Conservation (phyloP, 2,329 filamentous ascomycete species). For the Fusarium goolgardi region DNA sequence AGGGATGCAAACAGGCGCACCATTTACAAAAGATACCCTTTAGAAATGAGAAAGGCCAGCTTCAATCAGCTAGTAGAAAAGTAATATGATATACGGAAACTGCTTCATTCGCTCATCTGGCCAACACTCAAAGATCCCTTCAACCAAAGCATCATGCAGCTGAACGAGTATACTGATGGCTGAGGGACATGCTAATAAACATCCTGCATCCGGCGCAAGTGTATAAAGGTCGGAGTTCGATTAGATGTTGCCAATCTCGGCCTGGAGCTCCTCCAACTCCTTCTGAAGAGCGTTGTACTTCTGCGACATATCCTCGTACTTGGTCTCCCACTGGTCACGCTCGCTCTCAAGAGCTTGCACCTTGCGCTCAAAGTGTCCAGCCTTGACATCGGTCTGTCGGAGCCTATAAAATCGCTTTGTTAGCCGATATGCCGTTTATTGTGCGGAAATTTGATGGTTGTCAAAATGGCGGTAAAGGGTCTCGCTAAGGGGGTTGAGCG, state of each 20-base stretch:
- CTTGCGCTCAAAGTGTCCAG: slow-evolving; percentile 99
- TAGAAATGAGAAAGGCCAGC: slow-evolving; percentile 39
- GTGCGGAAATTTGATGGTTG: slow-evolving; percentile 16
- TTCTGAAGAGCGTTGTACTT: slow-evolving; percentile 87
- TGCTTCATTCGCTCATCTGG: slow-evolving; percentile 47
- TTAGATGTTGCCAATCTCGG: slow-evolving; percentile 94
- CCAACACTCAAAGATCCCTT: slow-evolving; percentile 44
- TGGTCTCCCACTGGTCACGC: slow-evolving; percentile 93
- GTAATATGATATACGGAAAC: slow-evolving; percentile 50
- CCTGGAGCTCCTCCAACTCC: slow-evolving; percentile 90
- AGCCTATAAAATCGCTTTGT: slow-evolving; percentile 69
- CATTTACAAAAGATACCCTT: slow-evolving; percentile 51
- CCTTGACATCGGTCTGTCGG: slow-evolving; percentile 98
- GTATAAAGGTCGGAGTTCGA: slow-evolving; percentile 32
- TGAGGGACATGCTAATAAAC: slow-evolving; percentile 34
- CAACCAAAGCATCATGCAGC: slow-evolving; percentile 40
- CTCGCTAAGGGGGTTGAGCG: slow-evolving; percentile 53
- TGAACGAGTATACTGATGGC: slow-evolving; percentile 37
- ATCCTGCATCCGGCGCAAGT: slow-evolving; percentile 40
- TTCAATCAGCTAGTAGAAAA: slow-evolving; percentile 49
- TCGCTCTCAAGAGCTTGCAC: slow-evolving; percentile 94
- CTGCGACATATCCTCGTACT: slow-evolving; percentile 97
- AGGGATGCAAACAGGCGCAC: slow-evolving; percentile 33
- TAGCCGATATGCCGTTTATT: slow-evolving; percentile 21
- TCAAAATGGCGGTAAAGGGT: slow-evolving; percentile 43